A percentile compares a stretch with the other conserved stretches of the same genome.
These are phyloP conservation scores for Elaeagnus macrophylla DNA, from an alignment of 306 rosid genomes.

Conservation along the genomic window DNA sequence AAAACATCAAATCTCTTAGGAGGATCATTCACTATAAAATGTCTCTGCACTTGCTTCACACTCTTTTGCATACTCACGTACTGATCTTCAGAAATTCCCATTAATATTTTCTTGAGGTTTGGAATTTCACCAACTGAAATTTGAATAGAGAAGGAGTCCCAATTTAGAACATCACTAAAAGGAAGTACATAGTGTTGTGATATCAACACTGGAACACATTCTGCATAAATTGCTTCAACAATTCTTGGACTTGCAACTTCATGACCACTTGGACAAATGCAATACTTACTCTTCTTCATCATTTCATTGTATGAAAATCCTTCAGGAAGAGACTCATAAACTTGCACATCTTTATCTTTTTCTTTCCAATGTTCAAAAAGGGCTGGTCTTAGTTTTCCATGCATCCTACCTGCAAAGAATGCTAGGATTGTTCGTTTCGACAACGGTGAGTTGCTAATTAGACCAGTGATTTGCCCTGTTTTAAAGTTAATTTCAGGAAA, in stretches of 20 bases:
- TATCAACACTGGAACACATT: conserved; percentile 45
- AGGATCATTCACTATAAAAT: conserved; percentile 42
- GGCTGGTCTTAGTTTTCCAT: conserved; percentile 38
- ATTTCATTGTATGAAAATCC: conserved; percentile 33
- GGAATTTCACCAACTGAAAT: conserved; percentile 38
- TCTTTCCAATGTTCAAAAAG: conserved; percentile 41
- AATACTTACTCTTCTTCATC: conserved; percentile 41
- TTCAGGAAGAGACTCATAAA: conserved; percentile 38
- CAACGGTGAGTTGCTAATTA: conserved; percentile 28
- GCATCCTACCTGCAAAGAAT: conserved; percentile 44
- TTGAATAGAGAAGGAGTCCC: conserved; percentile 43
- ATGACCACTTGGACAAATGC: conserved; percentile 53
- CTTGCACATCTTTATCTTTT: conserved; percentile 34
- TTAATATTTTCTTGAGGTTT: conserved; percentile 36
- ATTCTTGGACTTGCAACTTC: conserved; percentile 64
- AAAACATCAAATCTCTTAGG: conserved; percentile 48
- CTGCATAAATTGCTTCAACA: conserved; percentile 49
- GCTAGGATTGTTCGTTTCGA: conserved; percentile 30
- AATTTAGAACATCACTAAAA: conserved; percentile 45
- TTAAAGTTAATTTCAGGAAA: conserved; percentile 47
- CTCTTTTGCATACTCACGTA: conserved; percentile 31
- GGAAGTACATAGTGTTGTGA: conserved; percentile 56
- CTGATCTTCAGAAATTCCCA: conserved; percentile 32
- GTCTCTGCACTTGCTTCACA: conserved; percentile 46
- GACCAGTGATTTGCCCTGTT: conserved; percentile 27